A percentile compares a stretch with the other conserved stretches of the same genome.
These are phyloP conservation scores for Dendrobium officinale DNA, from an alignment of 106 monocot species.

Conservation along the genomic window DNA sequence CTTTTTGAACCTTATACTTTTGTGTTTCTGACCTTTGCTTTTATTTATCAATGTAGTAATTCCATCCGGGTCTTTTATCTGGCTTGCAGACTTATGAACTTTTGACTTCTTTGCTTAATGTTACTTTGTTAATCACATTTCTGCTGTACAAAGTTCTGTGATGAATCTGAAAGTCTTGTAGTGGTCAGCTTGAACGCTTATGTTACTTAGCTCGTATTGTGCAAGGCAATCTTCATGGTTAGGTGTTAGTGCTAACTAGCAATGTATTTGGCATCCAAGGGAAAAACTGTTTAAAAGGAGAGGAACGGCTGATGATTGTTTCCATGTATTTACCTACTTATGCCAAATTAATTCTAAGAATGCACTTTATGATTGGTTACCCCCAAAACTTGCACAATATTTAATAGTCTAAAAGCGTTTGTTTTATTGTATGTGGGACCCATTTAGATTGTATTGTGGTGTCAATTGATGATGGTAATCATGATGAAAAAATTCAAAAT, in stretches of 20 bases:
- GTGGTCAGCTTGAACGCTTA: background rate
- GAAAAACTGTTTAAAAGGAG: background rate
- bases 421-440: background rate
- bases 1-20: background rate
- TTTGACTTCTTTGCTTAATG: background rate
- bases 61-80: background rate
- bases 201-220: background rate
- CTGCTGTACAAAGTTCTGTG: background rate
- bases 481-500: no score
- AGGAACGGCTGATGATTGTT: background rate
- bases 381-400: background rate
- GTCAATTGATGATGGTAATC: background rate
- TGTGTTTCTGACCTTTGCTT: constrained; percentile 5
- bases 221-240: background rate
- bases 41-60: background rate
- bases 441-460: background rate
- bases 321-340: background rate
- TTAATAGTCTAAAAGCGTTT: background rate
- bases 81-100: background rate
- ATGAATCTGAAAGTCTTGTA: background rate
- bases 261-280: background rate
- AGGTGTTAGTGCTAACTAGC: background rate
- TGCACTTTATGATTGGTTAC: background rate
- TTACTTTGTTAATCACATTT: background rate
- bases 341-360: background rate